These are phyloP conservation scores for Calocybe cyanea DNA, from an alignment of 768 basidiomycete genomes.

Conservation along the genomic window DNA sequence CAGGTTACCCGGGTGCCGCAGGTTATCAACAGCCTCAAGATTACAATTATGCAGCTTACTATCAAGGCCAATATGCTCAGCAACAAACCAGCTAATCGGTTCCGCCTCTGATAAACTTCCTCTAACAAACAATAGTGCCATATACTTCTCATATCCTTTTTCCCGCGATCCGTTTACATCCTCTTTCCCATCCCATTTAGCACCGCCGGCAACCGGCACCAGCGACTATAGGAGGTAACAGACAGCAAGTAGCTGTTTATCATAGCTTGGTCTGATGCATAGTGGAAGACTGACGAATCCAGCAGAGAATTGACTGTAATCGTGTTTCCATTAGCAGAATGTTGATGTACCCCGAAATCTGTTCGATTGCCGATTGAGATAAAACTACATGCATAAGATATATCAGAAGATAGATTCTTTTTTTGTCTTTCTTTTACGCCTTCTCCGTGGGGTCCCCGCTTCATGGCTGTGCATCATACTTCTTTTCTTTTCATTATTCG, in stretches of 20 bases:
- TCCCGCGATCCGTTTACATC: slow-evolving; percentile 7
- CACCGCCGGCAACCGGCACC: slow-evolving; percentile 3
- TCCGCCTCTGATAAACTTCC: slow-evolving; percentile 24
- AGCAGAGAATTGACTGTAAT: slow-evolving; percentile 11
- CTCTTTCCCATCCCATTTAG: slow-evolving; percentile 9
- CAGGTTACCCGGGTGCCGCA: slow-evolving; percentile 42
- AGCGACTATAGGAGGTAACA: slow-evolving; percentile 15
- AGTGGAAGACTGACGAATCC: slow-evolving; percentile 18
- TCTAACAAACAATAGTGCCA: slow-evolving; percentile 42
- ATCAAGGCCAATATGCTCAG: slow-evolving; percentile 84
- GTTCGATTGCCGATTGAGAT: neutral
- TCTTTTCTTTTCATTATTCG: slow-evolving; percentile 22
- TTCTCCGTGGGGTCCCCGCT: slow-evolving; percentile 11
- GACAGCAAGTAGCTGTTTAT: slow-evolving; percentile 15
- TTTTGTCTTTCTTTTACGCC: slow-evolving; percentile 20
- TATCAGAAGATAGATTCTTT: neutral
- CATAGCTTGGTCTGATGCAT: slow-evolving; percentile 7
- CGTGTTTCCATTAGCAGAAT: slow-evolving; percentile 9
- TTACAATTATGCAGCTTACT: slow-evolving; percentile 85
- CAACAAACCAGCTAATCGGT: slow-evolving; percentile 49
- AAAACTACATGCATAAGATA: neutral
- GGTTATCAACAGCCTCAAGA: slow-evolving; percentile 60
- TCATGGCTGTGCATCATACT: slow-evolving; percentile 13
- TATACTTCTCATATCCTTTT: slow-evolving; percentile 30
- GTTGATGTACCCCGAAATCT: slow-evolving; percentile 6